Base-by-base conservation (phyloP, 1,284 basidiomycete genomes). In the Puccinia coronata region DNA sequence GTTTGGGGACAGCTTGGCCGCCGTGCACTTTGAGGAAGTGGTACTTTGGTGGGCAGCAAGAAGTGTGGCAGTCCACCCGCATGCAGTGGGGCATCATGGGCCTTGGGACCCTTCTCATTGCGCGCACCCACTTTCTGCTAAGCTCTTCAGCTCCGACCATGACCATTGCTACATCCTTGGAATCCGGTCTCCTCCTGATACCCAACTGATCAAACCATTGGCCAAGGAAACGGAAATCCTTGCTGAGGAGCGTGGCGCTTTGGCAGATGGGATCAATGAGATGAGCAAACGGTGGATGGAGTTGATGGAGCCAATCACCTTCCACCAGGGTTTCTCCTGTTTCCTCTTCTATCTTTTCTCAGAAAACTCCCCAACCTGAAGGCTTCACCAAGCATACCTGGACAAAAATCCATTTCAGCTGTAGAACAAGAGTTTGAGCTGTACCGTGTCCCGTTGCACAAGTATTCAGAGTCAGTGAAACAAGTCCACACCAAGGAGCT, bases 111-210 rank as follows among this genome's bases (percentile, higher is more conserved):
- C 90, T 95, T 61, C 87, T 94, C 82, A 94, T 97, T 83, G 94
- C 94, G 9, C 91, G 95, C 78, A 96, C 95, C 2, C 95, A 97
- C 86, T 92, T 94, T 92, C 92, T n/a, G 93, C 91, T 63, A 93
- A 91, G 86, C 90, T 96, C 65, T 89, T 97, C 83, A 92, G 92
- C n/a, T 92, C 92, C 31, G 94, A 92, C 82, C 89, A 96, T 69
- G 95, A 94, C 85, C 87, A 88, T 84, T 86, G 86, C 83, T 95
- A 92, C 86, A 92, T 97, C 83, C 86, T 91, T 34, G 93, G 93
- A 6, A 63, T 67, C 63, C 34, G 43, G 34, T 28, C 28, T 39
- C 18, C 20, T 39, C n/a, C 92, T 91, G 6, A 39, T 86, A 25
- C 4, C 4, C 6, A 4, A 36, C 70, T 55, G 25, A 25, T 23